Evolutionary conservation across 2,329 filamentous ascomycete genomes (phyloP), one percentile per base, ranked within the genome.

Genomic region (Bipolaris sorokiniana): DNA sequence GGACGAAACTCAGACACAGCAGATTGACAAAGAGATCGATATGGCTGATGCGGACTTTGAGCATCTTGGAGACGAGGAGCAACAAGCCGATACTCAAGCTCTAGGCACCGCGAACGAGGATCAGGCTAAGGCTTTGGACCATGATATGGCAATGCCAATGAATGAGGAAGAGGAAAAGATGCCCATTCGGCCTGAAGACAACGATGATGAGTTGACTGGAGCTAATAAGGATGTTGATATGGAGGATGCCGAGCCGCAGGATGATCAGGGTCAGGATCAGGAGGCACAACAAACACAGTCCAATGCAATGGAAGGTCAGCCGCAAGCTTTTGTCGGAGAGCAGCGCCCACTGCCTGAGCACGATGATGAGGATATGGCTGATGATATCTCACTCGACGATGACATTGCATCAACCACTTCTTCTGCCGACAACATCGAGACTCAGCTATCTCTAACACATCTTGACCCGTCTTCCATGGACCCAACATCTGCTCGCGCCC

Each of bases 51-150:
- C 86, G n/a, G 92, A 97, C 71, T 97, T 97, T 71, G 92, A 98
- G 78, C 95, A 99, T 77, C 81, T 98, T 3, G 89, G 90, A 59
- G 88, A 97, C 64, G 91, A 97, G 58, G 85, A 95, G 28, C 86
- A 88, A 26, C 84, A 88, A 51, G 86, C 90, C n/a, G 93, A 97
- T 73, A 88, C 92, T 1, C 95, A 99, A 78, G 95, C 95, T 13
- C 84, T 99, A 70, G 96, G 95, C 33, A 89, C 90, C 37, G 91
- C 94, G 5, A 90, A 87, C 10, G 90, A 96, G 61, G 94, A 99
- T 23, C 91, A 97, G 74, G 90, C 90, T 2, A 88, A 88, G 65
- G 88, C 90, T 6, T 84, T 99, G 53, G 91, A 98, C 69, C 90
- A 97, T 65, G 87, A 90, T 47, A 95, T 96, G 86, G 93, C 90